These are phyloP conservation scores for Paraleonurus japonicus DNA, from an alignment of 257 asterid genomes.

Conservation along the genomic window DNA sequence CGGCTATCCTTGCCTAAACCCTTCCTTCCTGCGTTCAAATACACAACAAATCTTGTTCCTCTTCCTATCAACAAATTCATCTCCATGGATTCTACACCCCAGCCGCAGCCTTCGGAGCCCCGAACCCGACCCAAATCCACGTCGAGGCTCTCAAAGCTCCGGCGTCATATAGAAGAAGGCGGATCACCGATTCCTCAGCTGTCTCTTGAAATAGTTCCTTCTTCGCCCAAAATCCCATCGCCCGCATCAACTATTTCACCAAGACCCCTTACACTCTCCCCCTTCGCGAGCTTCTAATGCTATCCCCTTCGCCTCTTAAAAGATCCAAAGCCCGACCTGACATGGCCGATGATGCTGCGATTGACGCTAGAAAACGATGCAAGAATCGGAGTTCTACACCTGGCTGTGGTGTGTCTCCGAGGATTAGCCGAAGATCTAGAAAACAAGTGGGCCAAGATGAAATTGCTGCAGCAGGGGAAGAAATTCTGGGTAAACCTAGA, in stretches of 20 bases:
- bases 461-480: constrained; percentile 64
- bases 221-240: constrained; percentile 61
- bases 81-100: constrained; percentile 64
- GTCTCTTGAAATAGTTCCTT: constrained; percentile 72
- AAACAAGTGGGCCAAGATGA: constrained; percentile 73
- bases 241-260: constrained; percentile 49
- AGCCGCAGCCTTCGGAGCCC: constrained; percentile 48
- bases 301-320: constrained; percentile 65
- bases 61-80: constrained; percentile 2
- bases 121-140: constrained; percentile 62
- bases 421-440: constrained; percentile 55
- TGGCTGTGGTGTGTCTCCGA: constrained; percentile 52
- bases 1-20: constrained; percentile 52
- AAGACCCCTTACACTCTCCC: constrained; percentile 57
- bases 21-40: not conserved
- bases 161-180: constrained; percentile 42
- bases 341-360: constrained; percentile 45
- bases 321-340: constrained; percentile 58
- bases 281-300: constrained; percentile 55
- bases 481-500: constrained; percentile 48
- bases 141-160: constrained; percentile 65
- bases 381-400: constrained; percentile 42
- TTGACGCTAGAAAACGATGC: constrained; percentile 48
- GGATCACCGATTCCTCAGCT: constrained; percentile 49
- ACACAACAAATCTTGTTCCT: not conserved